Evolutionary conservation across 345 rosid genomes (phyloP).

Genomic region (Mallotus nudiflorus): DNA sequence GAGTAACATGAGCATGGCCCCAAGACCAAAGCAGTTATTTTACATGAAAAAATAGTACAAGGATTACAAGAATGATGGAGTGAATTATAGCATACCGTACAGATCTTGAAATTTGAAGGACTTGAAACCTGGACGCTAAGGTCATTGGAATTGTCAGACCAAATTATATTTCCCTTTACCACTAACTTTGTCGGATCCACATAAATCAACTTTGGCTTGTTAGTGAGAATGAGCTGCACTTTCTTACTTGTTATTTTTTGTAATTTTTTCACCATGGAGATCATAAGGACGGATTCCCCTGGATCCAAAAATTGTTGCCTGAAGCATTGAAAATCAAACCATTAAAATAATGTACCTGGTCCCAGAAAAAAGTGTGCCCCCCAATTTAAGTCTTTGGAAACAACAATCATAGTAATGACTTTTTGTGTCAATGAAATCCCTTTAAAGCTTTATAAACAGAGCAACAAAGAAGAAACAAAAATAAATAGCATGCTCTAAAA

Average conservation of each 20-base stretch:
- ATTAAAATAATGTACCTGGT: neutral
- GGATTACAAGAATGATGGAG: too few species aligned
- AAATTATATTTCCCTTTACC: constrained; percentile 75
- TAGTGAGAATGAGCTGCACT: constrained; percentile 95
- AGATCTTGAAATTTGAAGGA: constrained; percentile 84
- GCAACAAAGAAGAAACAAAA: neutral
- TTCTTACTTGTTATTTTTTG: constrained; percentile 91
- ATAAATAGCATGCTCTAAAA: neutral
- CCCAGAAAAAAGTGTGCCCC: neutral
- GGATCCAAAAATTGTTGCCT: constrained; percentile 98
- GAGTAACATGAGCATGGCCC: constrained; percentile 4
- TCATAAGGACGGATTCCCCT: constrained; percentile 93
- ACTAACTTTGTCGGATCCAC: constrained; percentile 85
- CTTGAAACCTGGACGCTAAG: constrained; percentile 79
- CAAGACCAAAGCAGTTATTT: neutral
- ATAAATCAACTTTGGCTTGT: constrained; percentile 84
- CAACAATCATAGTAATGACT: too few species aligned
- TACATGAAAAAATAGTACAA: neutral
- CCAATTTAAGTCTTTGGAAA: neutral
- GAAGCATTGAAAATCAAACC: constrained; percentile 16
- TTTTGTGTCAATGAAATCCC: neutral
- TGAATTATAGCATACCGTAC: constrained; percentile 56
- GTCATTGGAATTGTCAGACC: constrained; percentile 90
- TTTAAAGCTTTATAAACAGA: neutral
- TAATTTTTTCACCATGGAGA: constrained; percentile 89